Base-by-base conservation (phyloP, 2,329 filamentous ascomycete genomes). In the Ascochyta koolunga region DNA sequence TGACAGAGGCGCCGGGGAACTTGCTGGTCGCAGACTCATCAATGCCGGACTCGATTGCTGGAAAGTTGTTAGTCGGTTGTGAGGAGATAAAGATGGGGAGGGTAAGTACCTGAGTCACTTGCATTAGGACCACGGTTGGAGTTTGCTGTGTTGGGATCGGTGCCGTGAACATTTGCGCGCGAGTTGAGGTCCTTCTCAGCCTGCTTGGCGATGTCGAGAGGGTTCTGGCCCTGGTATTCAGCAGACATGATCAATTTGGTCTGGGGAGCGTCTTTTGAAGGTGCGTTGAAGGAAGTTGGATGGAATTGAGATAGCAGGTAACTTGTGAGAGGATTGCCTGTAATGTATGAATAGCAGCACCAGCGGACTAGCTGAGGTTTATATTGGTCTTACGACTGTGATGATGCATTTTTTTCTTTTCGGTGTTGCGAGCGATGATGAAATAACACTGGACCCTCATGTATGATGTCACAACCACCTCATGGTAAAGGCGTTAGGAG, bases 111-210 rank as follows among this genome's bases (percentile, higher is more conserved):
- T 37, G 73, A 76, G 47, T 76, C 71, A 47, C 72, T 75, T 27
- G 63, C 60, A 4, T 42, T 42, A 13, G 40, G 18, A 11, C 46
- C 52, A 9, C 32, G 46, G 13, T 54, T 54, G 7, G 41, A 19
- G 29, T 50, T 46, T 19, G 54, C 36, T 24, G 42, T 48, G 32
- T 43, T 74, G 21, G 65, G 60, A 13, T 53, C 51, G 33, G 74
- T 60, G 39, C 77, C 76, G 25, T 71, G 61, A 58, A 77, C 78
- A 9, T 76, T 75, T 13, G 62, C 52, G 29, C 77, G 60, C 8
- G 77, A 76, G 68, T 80, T 79, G 47, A 82, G 72, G 50, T 82
- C 78, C 16, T 69, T 69, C 73, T 82, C 79, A 10, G 80, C 79
- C 59, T 81, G 70, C 62, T 77, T 68, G 47, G 80, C 79, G 62